These are phyloP conservation scores for Lyophyllum shimeji DNA, from an alignment of 768 basidiomycete species.

Conservation along the genomic window DNA sequence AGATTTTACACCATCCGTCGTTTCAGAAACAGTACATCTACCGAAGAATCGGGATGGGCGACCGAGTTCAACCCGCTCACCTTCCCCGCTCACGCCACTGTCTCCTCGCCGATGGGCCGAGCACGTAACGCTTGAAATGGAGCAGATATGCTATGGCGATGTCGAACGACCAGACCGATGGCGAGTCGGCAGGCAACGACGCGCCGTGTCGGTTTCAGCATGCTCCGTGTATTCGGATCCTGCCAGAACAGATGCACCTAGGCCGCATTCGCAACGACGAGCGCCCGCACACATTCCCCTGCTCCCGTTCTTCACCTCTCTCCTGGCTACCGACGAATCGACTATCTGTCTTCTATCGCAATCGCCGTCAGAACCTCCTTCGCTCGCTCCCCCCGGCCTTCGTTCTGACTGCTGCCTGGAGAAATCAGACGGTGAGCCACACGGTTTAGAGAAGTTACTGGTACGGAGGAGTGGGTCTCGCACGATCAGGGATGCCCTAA, in stretches of 20 bases:
- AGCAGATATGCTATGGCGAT: neutral
- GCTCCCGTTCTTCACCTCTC: slow-evolving; percentile 33
- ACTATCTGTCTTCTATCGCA: slow-evolving; percentile 36
- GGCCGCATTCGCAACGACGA: slow-evolving; percentile 21
- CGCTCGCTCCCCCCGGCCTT: slow-evolving; percentile 27
- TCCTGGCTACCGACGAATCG: slow-evolving; percentile 37
- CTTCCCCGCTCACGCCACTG: neutral
- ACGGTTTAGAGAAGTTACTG: slow-evolving; percentile 4
- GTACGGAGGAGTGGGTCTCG: neutral
- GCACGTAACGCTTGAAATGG: neutral
- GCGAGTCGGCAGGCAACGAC: neutral
- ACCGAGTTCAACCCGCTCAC: neutral
- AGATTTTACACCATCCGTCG: slow-evolving; percentile 5
- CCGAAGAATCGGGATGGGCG: neutral
- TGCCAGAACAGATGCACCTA: neutral
- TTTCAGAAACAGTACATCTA: slow-evolving; percentile 4
- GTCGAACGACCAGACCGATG: neutral
- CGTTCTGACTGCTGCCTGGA: neutral
- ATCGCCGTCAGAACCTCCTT: slow-evolving; percentile 26
- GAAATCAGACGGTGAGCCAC: neutral
- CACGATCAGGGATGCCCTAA: neutral
- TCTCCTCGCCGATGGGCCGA: neutral
- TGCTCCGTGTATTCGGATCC: neutral
- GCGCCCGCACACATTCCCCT: slow-evolving; percentile 30
- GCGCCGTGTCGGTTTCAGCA: neutral